Evolutionary conservation across 441 rosid genomes (phyloP), one percentile per base, ranked within the genome.

Genomic region (Isatis lusitanica): DNA sequence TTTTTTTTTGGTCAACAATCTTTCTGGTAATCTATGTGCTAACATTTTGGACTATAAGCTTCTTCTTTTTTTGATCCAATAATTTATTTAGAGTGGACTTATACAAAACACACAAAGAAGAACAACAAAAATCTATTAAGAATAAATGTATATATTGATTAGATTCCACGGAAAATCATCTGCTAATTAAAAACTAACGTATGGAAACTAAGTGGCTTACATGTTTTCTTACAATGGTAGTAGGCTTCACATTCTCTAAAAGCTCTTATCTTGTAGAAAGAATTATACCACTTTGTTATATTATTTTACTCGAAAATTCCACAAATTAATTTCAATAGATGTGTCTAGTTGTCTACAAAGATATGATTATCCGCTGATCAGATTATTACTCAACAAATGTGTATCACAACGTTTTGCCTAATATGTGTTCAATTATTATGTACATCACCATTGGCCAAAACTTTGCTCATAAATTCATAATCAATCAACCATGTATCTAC

Each of bases 181-280:
- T 30, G 55, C 53, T 62, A 52, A 40, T 40, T 26, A 24, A 26
- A n/a, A 26, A 9, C 13, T 38, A 16, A 42, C n/a, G 18, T 9
- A 18, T 40, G 11, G 7, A 63, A 42, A 28, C 10, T 46, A 55
- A 66, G 77, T 74, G 72, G 72, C 10, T 8, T 46, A 26, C 77
- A 74, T 73, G 70, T 35, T 65, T 15, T 65, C 12, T 33, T 1
- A 33, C 18, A 65, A 7, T 12, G 18, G 71, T 33, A 42, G 21
- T 42, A 63, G 11, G 12, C 47, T 42, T 63, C 76, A 72, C 76
- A 31, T 13, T 33, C 35, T 33, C 2, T 33, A 36, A n/a, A n/a
- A n/a, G n/a, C n/a, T n/a, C n/a, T n/a, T 59, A 7, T 15, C 5
- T 10, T 30, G 24, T 17, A 2, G 9, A 30, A 43, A 2, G 9